Conservation (phyloP, 2,329 filamentous ascomycete genomes). For the Aspergillus ruber region DNA sequence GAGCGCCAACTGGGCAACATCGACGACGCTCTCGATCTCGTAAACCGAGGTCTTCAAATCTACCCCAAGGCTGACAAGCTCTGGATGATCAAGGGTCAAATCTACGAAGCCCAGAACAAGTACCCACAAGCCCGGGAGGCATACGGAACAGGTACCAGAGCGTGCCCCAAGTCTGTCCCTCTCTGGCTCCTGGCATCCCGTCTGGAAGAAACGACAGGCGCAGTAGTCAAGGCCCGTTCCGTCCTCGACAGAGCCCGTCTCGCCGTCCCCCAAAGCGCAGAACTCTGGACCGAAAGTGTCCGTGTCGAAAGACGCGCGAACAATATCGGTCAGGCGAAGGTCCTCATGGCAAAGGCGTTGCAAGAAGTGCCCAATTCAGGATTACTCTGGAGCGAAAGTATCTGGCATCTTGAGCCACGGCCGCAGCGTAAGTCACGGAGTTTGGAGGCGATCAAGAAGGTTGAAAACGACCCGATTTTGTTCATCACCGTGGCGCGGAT, state of each 20-base stretch:
- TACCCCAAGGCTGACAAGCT: slow-evolving; percentile 84
- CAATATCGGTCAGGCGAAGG: slow-evolving; percentile 76
- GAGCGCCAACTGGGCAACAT: slow-evolving; percentile 76
- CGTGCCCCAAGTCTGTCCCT: slow-evolving; percentile 73
- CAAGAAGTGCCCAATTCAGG: slow-evolving; percentile 87
- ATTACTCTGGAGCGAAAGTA: slow-evolving; percentile 85
- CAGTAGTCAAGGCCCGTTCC: slow-evolving; percentile 84
- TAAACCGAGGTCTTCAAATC: slow-evolving; percentile 75
- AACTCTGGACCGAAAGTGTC: slow-evolving; percentile 90
- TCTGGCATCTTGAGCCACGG: slow-evolving; percentile 86
- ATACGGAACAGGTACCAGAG: slow-evolving; percentile 80
- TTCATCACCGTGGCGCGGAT: slow-evolving; percentile 91
- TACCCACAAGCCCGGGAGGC: slow-evolving; percentile 81
- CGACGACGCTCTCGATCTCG: slow-evolving; percentile 78
- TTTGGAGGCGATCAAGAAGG: slow-evolving; percentile 92
- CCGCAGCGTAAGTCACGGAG: slow-evolving; percentile 88
- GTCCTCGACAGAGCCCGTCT: slow-evolving; percentile 87
- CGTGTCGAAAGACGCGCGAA: slow-evolving; percentile 83
- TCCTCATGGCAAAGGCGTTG: slow-evolving; percentile 85
- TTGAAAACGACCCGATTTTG: slow-evolving; percentile 82
- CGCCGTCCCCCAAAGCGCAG: slow-evolving; percentile 74
- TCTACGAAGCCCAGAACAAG: slow-evolving; percentile 80
- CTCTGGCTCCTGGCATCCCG: slow-evolving; percentile 86
- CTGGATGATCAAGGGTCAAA: slow-evolving; percentile 98
- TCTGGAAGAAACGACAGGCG: slow-evolving; percentile 77